phyloP scores from a whole-genome alignment of 768 basidiomycete species.

The Guyanaporus albipodus region DNA sequence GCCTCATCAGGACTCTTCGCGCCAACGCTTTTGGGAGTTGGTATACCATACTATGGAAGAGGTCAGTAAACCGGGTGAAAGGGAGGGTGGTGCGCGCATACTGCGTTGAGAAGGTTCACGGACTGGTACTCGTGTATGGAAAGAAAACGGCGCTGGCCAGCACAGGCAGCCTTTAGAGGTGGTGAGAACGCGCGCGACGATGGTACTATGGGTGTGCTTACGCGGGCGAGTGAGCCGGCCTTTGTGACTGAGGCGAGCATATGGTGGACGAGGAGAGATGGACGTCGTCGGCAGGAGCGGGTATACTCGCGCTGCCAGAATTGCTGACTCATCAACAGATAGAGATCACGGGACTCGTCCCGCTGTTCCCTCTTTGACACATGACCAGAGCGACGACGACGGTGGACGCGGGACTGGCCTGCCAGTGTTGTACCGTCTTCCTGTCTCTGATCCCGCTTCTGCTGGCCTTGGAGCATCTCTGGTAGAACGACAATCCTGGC shows the following conservation, averaged over 20 bases:
- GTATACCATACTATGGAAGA: slow-evolving; percentile 81
- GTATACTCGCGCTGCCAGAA: too few species aligned
- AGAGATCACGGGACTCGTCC: too few species aligned
- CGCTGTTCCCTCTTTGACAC: too few species aligned
- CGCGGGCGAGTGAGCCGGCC: slow-evolving; percentile 61
- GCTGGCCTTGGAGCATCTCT: slow-evolving; percentile 49
- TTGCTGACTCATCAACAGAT: too few species aligned
- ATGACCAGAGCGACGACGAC: slow-evolving; percentile 81
- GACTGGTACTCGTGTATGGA: slow-evolving; percentile 99
- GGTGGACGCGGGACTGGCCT: slow-evolving; percentile 43
- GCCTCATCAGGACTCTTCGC: slow-evolving; percentile 91
- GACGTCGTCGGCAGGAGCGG: too few species aligned
- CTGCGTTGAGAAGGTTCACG: slow-evolving; percentile 89
- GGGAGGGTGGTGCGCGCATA: slow-evolving; percentile 34
- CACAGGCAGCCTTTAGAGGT: slow-evolving; percentile 53
- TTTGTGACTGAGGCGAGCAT: slow-evolving; percentile 72
- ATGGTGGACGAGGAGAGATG: slow-evolving; percentile 25
- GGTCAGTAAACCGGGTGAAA: not conserved
- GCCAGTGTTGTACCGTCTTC: slow-evolving; percentile 44
- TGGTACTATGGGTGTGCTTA: slow-evolving; percentile 26
- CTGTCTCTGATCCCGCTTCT: slow-evolving; percentile 67
- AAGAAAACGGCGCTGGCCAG: slow-evolving; percentile 84
- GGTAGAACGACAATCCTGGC: slow-evolving; percentile 60
- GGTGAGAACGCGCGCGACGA: not conserved
- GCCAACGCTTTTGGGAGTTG: slow-evolving; percentile 86